Base-by-base conservation (phyloP, 2,329 filamentous ascomycete species). In the Cladophialophora immunda region DNA sequence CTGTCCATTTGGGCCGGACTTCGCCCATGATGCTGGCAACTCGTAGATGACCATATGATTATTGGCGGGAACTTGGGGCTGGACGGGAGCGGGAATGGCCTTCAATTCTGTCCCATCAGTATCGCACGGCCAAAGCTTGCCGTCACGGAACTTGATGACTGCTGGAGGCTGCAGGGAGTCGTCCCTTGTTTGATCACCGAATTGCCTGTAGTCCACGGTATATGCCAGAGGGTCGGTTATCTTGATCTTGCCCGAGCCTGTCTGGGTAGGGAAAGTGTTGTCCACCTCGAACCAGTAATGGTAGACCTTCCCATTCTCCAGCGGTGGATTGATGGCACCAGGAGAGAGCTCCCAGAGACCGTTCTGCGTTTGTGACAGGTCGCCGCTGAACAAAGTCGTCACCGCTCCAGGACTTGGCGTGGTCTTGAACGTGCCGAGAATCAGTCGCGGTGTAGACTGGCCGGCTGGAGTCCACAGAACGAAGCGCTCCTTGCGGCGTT, bases 211-310 rank as follows among this genome's bases (percentile, higher is more conserved):
- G 25, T 55, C 52, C 17, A 55, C 52, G 13, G 52, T 55, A 27
- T 55, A 55, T 19, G 52, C 52, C 27, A 55, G 27, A 3, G 52
- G 52, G n/a, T 55, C 52, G 3, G 52, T 55, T 6, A 55, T 13
- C 17, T 11, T 32, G 11, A 55, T 55, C 22, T 50, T 50, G 45
- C n/a, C 41, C 25, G 52, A 55, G 19, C 25, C 25, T 8, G 25
- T 27, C 17, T 13, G 17, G 11, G 22, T 19, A 34, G 52, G 52
- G 19, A 32, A 55, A 4, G 52, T 55, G 30, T 55, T 55, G 25
- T 55, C 52, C 52, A 55, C 52, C 25, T 55, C 52, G 52, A 55
- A 55, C 52, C 52, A 55, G 30, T 55, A 55, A 32, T 55, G 52
- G 27, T 55, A 55, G 52, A 55, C 30, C 19, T 34, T 34, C 2